These are phyloP conservation scores for Tetrahymena borealis DNA, from an alignment of 73 alveolate species.

Conservation along the genomic window DNA sequence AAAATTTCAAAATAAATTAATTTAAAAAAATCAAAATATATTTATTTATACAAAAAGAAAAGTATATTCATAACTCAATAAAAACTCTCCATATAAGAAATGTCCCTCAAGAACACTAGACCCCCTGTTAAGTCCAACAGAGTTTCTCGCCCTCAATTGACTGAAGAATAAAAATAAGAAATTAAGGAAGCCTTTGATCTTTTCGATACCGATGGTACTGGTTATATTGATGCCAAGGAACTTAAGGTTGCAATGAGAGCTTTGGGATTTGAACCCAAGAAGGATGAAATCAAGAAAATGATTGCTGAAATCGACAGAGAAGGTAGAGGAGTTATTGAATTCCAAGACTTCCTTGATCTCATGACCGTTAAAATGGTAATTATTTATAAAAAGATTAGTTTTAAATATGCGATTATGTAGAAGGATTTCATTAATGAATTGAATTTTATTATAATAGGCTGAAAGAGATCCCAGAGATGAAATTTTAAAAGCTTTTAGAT, in stretches of 20 bases:
- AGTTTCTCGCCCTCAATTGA: slow-evolving; percentile 58
- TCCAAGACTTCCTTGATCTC: slow-evolving; percentile 76
- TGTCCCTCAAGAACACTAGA: slow-evolving; percentile 6
- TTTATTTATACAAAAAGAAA: not conserved
- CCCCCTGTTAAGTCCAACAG: slow-evolving; percentile 44
- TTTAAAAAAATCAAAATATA: not conserved
- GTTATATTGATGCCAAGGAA: slow-evolving; percentile 93
- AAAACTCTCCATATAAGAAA: not conserved
- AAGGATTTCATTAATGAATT: not conserved
- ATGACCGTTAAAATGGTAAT: slow-evolving; percentile 68
- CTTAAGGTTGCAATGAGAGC: slow-evolving; percentile 99
- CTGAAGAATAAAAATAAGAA: slow-evolving; percentile 73
- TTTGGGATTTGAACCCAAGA: slow-evolving; percentile 98
- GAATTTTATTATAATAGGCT: slow-evolving; percentile 22
- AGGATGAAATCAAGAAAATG: slow-evolving; percentile 88
- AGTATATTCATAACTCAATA: not conserved
- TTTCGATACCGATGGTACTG: slow-evolving; percentile 84
- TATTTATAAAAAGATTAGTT: not conserved
- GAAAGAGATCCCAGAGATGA: slow-evolving; percentile 88
- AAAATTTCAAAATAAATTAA: not conserved
- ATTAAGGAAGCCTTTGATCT: slow-evolving; percentile 78
- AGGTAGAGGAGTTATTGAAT: slow-evolving; percentile 77
- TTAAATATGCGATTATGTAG: not conserved
- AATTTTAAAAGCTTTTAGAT: slow-evolving; percentile 71
- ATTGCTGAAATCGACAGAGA: slow-evolving; percentile 81